A percentile compares a stretch with the other conserved stretches of the same genome.
These are phyloP conservation scores for Pulveroboletus sp. DNA, from an alignment of 1,284 basidiomycete species.

Conservation along the genomic window DNA sequence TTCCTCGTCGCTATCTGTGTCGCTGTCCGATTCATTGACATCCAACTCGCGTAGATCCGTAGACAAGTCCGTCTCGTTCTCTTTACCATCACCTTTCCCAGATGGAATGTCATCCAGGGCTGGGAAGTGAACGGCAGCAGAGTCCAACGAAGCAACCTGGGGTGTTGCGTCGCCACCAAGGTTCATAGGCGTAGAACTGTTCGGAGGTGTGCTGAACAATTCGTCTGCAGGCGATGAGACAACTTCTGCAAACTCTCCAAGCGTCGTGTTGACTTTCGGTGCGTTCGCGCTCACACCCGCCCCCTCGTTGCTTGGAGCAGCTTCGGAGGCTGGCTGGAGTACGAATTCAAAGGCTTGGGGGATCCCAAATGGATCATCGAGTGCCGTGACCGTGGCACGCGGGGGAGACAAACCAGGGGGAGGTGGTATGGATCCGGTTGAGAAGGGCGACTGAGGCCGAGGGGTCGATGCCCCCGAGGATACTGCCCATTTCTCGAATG, in stretches of 20 bases:
- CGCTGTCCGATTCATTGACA: constrained; percentile 54
- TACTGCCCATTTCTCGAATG: constrained; percentile 78
- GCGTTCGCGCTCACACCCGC: constrained; percentile 24
- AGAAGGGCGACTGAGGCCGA: constrained; percentile 53
- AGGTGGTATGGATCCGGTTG: constrained; percentile 35
- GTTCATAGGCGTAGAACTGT: constrained; percentile 36
- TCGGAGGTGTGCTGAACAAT: constrained; percentile 58
- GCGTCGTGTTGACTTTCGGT: constrained; percentile 13
- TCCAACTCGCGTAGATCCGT: constrained; percentile 63
- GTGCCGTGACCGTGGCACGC: constrained; percentile 13
- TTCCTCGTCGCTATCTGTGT: constrained; percentile 43
- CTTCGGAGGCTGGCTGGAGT: constrained; percentile 18
- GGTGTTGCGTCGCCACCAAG: constrained; percentile 15
- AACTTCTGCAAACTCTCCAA: constrained; percentile 16
- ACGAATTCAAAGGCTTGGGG: constrained; percentile 39
- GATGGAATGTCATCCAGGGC: constrained; percentile 39
- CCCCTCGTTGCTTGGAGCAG: constrained; percentile 22
- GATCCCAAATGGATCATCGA: constrained; percentile 59
- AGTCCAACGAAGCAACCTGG: constrained; percentile 30
- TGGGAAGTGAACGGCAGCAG: constrained; percentile 40
- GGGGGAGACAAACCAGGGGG: constrained; percentile 25
- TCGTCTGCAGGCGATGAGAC: constrained; percentile 44
- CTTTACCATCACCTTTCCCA: constrained; percentile 23
- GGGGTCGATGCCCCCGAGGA: constrained; percentile 42
- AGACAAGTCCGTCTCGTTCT: constrained; percentile 51